These are phyloP conservation scores for Ustilago sp. DNA, from an alignment of 1,284 basidiomycete genomes.

Conservation along the genomic window DNA sequence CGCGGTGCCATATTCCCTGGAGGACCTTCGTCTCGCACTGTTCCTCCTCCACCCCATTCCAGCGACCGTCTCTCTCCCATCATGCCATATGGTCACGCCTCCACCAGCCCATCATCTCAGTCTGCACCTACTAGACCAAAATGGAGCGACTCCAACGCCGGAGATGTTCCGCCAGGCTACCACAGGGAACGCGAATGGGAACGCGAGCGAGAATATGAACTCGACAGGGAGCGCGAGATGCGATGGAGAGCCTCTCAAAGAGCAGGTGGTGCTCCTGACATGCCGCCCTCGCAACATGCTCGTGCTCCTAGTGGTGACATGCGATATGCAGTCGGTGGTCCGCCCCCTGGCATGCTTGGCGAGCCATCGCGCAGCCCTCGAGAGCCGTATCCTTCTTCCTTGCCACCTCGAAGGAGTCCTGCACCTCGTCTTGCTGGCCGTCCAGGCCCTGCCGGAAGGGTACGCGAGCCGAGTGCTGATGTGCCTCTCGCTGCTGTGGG, in stretches of 20 bases:
- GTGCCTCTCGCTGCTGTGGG: constrained; percentile 32
- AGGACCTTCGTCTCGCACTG: constrained; percentile 32
- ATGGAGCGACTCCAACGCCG: constrained; percentile 56
- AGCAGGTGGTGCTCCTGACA: constrained; percentile 21
- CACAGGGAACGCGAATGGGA: constrained; percentile 50
- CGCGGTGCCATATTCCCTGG: constrained; percentile 22
- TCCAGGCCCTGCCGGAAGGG: constrained; percentile 17
- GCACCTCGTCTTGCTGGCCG: constrained; percentile 22
- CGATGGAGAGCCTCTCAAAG: constrained; percentile 48
- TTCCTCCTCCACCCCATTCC: constrained; percentile 23
- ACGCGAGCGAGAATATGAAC: constrained; percentile 45
- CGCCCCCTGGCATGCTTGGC: constrained; percentile 25
- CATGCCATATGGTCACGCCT: constrained; percentile 24
- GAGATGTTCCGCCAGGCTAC: constrained; percentile 41
- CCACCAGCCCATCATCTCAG: constrained; percentile 43
- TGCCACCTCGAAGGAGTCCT: constrained; percentile 40
- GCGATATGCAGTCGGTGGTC: constrained; percentile 27
- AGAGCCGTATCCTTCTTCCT: constrained; percentile 26
- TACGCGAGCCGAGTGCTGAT: constrained; percentile 44
- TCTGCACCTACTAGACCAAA: constrained; percentile 50
- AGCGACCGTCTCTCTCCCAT: constrained; percentile 35
- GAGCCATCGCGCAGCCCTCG: constrained; percentile 38
- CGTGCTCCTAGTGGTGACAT: constrained; percentile 38
- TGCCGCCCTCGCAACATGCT: constrained; percentile 28
- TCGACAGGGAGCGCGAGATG: constrained; percentile 51